Percentiles rank a stretch among this genome's conserved stretches.
Evolutionary conservation across 2,329 filamentous ascomycete genomes (phyloP).

Genomic region (Fusarium sp.): DNA sequence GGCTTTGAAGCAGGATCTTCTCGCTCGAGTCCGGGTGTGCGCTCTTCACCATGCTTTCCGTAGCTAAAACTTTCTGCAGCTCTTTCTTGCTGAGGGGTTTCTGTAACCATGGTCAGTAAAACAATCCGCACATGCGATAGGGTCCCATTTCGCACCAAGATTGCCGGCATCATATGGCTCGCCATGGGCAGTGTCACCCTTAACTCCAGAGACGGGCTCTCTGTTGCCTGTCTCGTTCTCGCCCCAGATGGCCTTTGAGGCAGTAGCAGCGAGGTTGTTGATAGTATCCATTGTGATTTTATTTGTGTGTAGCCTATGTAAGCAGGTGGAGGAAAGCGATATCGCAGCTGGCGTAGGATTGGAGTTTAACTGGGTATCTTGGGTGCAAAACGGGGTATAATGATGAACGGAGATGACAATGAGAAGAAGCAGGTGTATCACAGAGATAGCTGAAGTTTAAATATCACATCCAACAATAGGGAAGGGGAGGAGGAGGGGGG

Average conservation of each 20-base stretch:
- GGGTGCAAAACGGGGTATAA: conserved; percentile 12
- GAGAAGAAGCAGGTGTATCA: background rate
- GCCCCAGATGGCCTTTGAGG: conserved; percentile 59
- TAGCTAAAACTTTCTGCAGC: conserved; percentile 31
- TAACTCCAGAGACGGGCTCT: conserved; percentile 79
- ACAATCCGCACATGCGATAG: background rate
- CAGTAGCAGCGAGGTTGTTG: conserved; percentile 62
- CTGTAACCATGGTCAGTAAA: conserved; percentile 5
- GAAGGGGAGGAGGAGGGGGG: background rate
- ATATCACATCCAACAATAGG: conserved; percentile 17
- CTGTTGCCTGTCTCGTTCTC: conserved; percentile 52
- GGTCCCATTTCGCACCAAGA: conserved; percentile 57
- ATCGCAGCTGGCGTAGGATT: background rate
- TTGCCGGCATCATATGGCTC: conserved; percentile 87
- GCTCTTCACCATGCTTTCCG: conserved; percentile 22
- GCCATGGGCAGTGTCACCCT: conserved; percentile 72
- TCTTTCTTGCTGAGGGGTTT: conserved; percentile 36
- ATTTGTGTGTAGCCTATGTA: background rate
- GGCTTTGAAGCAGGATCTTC: conserved; percentile 8
- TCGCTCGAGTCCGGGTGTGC: conserved; percentile 11
- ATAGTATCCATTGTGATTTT: conserved; percentile 70
- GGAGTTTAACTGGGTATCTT: conserved; percentile 23
- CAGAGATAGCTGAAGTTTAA: conserved; percentile 34
- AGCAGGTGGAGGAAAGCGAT: background rate
- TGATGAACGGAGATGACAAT: conserved; percentile 3